Conservation (phyloP, 2,329 filamentous ascomycete genomes). For the Nemania sp. region DNA sequence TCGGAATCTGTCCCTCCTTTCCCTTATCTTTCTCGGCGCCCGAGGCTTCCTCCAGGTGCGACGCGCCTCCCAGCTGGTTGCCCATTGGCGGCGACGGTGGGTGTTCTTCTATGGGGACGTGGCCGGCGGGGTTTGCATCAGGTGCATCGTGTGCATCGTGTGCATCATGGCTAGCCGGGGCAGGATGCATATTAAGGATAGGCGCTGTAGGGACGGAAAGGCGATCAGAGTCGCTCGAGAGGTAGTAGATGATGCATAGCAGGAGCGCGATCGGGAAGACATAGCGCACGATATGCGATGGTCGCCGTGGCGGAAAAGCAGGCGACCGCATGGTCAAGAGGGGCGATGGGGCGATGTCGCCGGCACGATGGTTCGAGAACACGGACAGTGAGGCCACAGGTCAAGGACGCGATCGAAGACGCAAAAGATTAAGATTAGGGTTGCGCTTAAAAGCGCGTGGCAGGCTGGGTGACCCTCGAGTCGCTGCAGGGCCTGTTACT, state of each 20-base stretch:
- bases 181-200: conserved; percentile 23
- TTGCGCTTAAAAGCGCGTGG: conserved; percentile 5
- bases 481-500: too few relatives aligned
- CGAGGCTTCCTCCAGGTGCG: too few relatives aligned
- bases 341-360: conserved; percentile 29
- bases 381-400: neutral
- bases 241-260: conserved; percentile 41
- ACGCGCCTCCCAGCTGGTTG: too few relatives aligned
- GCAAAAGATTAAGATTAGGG: neutral
- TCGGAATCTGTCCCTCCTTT: neutral
- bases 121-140: too few relatives aligned
- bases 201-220: conserved; percentile 23
- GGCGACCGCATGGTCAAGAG: conserved; percentile 43
- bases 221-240: conserved; percentile 31
- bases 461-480: too few relatives aligned
- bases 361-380: conserved; percentile 18
- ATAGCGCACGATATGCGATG: conserved; percentile 49
- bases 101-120: too few relatives aligned
- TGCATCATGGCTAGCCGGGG: conserved; percentile 17
- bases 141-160: too few relatives aligned
- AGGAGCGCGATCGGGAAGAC: conserved; percentile 44
- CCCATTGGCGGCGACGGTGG: too few relatives aligned
- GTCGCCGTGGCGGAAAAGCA: conserved; percentile 48
- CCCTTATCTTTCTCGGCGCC: conserved; percentile 22
- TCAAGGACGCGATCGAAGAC: neutral